Base-by-base conservation (phyloP, 495 filamentous ascomycete species). In the Tuber aestivum region DNA sequence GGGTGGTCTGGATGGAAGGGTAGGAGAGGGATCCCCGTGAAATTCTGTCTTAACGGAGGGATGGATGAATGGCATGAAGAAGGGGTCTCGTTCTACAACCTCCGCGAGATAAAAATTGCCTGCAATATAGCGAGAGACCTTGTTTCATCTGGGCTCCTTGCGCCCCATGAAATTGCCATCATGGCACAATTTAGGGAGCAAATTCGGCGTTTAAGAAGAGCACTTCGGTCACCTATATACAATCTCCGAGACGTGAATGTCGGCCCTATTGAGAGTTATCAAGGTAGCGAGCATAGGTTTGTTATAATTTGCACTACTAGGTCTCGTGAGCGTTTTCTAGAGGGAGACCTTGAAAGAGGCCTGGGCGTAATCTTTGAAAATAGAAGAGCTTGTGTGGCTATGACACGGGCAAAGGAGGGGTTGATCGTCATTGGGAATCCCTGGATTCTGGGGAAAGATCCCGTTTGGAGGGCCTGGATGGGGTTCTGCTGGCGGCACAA, bases 291-390 rank as follows among this genome's bases (percentile, higher is more conserved):
- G 78, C 84, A 84, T 42, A 82, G 84, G 18, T 84, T 88, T 32
- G 88, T 89, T 32, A 88, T 90, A 72, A 77, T 90, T 27, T 89
- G 88, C 76, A 89, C 87, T 2, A 90, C 88, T 61, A 79, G 88
- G 42, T 84, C 85, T 3, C 77, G 86, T 37, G 76, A 77, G n/a
- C 79, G 85, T 10, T 89, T 88, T 77, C 82, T 90, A 4, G 81
- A 83, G 20, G 80, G 83, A 38, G 88, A 89, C 80, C 56, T 74
- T 20, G 78, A 82, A 12, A 82, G 83, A 45, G 87, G 86, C n/a
- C 82, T 86, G 75, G 88, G 88, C 3, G 76, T 89, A 27, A 80
- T 90, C 12, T 82, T 85, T 69, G 84, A 86, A 80, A 81, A 84
- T 14, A 86, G 86, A 73, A 83, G 84, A 76, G 84, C 87, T 72